Base-by-base conservation (phyloP, 2,329 filamentous ascomycete genomes). In the Podosphaera fusca region DNA sequence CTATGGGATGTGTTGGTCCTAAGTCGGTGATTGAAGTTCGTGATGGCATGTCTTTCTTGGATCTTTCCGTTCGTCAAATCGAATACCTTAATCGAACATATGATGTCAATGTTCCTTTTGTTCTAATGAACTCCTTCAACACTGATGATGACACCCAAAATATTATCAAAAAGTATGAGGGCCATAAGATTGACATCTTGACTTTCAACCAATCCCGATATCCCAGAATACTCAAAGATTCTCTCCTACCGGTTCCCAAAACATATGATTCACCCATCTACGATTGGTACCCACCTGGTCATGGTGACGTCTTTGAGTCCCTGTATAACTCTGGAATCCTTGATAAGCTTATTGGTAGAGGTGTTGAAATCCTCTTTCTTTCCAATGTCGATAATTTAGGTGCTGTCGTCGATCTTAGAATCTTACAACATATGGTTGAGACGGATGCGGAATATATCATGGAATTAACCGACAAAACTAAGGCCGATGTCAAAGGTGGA, bases 61-160 rank as follows among this genome's bases (percentile, higher is more conserved):
- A 98, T 74, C 79, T 98, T 67, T 96, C 92, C 29, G 92, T 98
- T 66, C 87, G 92, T 68, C 92, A 98, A 78, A 94, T 98, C 69
- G 92, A 98, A 76, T 94, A 88, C 78, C 84, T 98, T 65, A 98
- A 98, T 84, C 85, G 89, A 72, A 96, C 88, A 63, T 96, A 95
- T 76, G 80, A 85, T 66, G 87, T 94, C 71, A 96, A 95, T 70
- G 92, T 98, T 38, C 92, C 92, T 54, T 95, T 98, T 73, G 82
- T 98, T 64, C 83, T 98, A 66, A 98, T 98, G 92, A 98, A 98
- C 83, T 96, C 92, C 57, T 98, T 98, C 85, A 98, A 98, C 81
- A 98, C 92, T 70, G 89, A 98, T 71, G 81, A 90, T 67, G 92
- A 98, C 70, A 98, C 92, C 55, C 88, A 89, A 61, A 88, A 87